These are phyloP conservation scores for Cubamyces sp. DNA, from an alignment of 768 basidiomycete species.

Conservation along the genomic window DNA sequence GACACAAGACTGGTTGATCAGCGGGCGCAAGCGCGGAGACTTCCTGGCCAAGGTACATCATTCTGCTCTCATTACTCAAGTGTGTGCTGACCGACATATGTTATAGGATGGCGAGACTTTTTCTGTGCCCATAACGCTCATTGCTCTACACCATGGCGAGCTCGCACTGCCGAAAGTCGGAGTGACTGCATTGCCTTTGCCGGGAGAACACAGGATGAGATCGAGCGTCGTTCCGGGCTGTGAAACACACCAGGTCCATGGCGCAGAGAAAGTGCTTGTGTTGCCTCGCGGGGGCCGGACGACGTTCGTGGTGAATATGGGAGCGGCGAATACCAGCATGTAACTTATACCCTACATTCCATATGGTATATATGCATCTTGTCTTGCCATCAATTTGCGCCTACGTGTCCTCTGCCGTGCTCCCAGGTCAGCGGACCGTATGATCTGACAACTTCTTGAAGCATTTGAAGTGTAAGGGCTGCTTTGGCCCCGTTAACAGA, in stretches of 20 bases:
- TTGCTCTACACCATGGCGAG: conserved; percentile 85
- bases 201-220: conserved; percentile 58
- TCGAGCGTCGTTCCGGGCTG: conserved; percentile 62
- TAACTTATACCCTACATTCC: conserved; percentile 12
- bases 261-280: conserved; percentile 80
- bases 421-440: too few species aligned
- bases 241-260: conserved; percentile 85
- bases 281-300: conserved; percentile 82
- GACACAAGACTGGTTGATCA: conserved; percentile 86
- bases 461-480: too few species aligned
- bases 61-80: not conserved
- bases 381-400: too few species aligned
- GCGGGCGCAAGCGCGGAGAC: conserved; percentile 85
- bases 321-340: conserved; percentile 31
- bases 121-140: conserved; percentile 70
- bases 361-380: not conserved
- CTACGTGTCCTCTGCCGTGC: too few species aligned
- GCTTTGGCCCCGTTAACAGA: too few species aligned
- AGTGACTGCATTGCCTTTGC: conserved; percentile 61
- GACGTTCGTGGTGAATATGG: conserved; percentile 83
- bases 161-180: conserved; percentile 75
- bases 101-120: conserved; percentile 64
- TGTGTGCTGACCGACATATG: not conserved
- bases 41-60: conserved; percentile 69
- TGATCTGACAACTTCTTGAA: too few species aligned